Conservation (phyloP, 140 eudicot species). For the Bidens hawaiensis region DNA sequence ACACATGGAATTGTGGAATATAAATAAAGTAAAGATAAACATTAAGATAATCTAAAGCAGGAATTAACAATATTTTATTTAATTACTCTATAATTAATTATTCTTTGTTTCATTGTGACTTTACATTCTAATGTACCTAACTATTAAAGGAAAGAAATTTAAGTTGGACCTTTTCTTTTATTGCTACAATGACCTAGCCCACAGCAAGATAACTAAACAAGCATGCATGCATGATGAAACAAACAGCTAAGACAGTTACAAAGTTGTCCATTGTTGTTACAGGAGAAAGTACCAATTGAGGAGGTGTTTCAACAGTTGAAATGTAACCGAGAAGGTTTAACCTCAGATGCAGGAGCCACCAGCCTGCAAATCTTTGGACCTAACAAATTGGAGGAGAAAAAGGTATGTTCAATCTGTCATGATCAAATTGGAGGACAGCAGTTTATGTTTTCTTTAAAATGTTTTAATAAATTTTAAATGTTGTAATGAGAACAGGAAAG, state of each 20-base stretch:
- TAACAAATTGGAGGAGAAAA: constrained; percentile 48
- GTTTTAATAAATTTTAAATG: neutral
- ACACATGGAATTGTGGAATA: constrained; percentile 24
- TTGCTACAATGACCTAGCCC: neutral
- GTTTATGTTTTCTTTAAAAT: neutral
- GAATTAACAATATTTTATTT: neutral
- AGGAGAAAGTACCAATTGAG: constrained; percentile 48
- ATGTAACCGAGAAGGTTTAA: constrained; percentile 45
- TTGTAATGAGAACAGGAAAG: constrained; percentile 33
- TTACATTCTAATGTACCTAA: neutral
- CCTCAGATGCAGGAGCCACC: constrained; percentile 40
- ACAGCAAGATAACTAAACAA: neutral
- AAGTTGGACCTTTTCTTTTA: too few relatives aligned
- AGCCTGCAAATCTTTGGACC: constrained; percentile 47
- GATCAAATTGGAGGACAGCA: neutral
- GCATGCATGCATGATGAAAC: neutral
- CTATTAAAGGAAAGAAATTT: neutral
- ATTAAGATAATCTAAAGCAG: constrained; percentile 12
- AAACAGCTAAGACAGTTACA: too few relatives aligned
- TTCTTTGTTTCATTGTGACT: too few relatives aligned
- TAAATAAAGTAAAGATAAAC: constrained; percentile 20
- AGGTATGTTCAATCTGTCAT: constrained; percentile 25
- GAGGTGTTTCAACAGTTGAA: constrained; percentile 54
- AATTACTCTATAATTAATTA: neutral
- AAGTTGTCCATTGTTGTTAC: too few relatives aligned